Evolutionary conservation across 1,284 basidiomycete genomes (phyloP).

Genomic region (Hymenochaete sp.): DNA sequence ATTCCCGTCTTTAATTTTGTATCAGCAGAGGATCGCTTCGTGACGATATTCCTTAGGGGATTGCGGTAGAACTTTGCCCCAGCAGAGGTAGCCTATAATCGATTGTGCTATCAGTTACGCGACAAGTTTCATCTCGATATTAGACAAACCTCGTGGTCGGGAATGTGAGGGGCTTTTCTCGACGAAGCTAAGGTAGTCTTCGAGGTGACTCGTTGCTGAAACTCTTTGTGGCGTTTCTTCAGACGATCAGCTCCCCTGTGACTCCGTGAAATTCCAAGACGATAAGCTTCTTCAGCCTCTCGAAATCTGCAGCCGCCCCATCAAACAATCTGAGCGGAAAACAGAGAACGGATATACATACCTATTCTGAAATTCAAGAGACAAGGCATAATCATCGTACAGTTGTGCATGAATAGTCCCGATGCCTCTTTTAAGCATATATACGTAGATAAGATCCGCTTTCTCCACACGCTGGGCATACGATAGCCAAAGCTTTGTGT

Average conservation of each 20-base stretch:
- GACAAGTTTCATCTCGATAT: too few relatives aligned
- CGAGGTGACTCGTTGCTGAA: conserved; percentile 47
- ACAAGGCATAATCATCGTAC: conserved; percentile 80
- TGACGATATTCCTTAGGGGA: conserved; percentile 45
- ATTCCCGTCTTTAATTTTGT: conserved; percentile 20
- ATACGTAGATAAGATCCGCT: conserved; percentile 55
- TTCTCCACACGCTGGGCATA: conserved; percentile 64
- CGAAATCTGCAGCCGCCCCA: conserved; percentile 37
- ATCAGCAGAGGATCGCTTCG: conserved; percentile 24
- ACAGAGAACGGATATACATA: conserved; percentile 36
- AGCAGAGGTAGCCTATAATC: conserved; percentile 9
- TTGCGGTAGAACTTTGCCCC: conserved; percentile 37
- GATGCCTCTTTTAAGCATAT: conserved; percentile 70
- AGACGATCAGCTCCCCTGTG: conserved; percentile 81
- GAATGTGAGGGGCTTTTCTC: conserved; percentile 1
- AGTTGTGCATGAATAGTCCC: conserved; percentile 70
- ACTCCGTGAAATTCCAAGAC: conserved; percentile 73
- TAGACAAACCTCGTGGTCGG: conserved; percentile 10
- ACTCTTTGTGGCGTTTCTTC: conserved; percentile 77
- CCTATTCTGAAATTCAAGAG: conserved; percentile 67
- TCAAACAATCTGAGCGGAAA: conserved; percentile 3
- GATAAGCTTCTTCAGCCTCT: conserved; percentile 80
- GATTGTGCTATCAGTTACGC: neutral
- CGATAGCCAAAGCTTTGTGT: conserved; percentile 82
- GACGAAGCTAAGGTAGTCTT: conserved; percentile 6